Base-by-base conservation (phyloP, 129 eudicot genomes). In the Flaveria robusta region DNA sequence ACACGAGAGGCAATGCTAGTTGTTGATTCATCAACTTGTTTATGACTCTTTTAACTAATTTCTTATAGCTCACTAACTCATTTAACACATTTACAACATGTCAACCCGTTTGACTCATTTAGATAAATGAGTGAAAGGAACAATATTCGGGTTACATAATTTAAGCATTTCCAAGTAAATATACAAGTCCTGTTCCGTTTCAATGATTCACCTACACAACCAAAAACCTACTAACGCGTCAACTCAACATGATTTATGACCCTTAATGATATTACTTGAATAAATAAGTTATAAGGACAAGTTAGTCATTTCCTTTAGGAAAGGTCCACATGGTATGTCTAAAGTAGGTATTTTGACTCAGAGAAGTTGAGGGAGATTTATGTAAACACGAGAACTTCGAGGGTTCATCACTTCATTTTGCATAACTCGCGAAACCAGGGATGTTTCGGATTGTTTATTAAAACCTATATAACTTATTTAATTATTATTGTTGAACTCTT, bases 271-370 rank as follows among this genome's bases (percentile, higher is more conserved):
- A 26, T 12, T 26, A 12, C 31, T 41, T 41, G 19, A 19, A 3
- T 16, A 42, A 41, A 41, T 9, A 15, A 11, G 26, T 20, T 67
- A 67, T 7, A 67, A 10, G 31, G 52, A 3, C 66, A 72, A 54
- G 29, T 72, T 52, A 72, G 34, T 72, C 76, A 19, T 72, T 19
- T 72, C 7, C 2, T 9, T 9, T 72, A 54, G 34, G 47, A 71
- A 54, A 72, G 66, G 4, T 8, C 65, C 31, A 18, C 20, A 11
- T 52, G 31, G 26, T 11, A 72, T 54, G n/a, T 37, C 20, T 13
- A 72, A 72, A 12, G 7, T n/a, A 1, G 14, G 22, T 27, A 16
- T 71, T 37, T n/a, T n/a, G n/a, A n/a, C n/a, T n/a, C n/a, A n/a
- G n/a, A n/a, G n/a, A n/a, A n/a, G n/a, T n/a, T n/a, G n/a, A n/a